Conservation (phyloP, 345 rosid genomes). For the Lagerstroemia speciosa region DNA sequence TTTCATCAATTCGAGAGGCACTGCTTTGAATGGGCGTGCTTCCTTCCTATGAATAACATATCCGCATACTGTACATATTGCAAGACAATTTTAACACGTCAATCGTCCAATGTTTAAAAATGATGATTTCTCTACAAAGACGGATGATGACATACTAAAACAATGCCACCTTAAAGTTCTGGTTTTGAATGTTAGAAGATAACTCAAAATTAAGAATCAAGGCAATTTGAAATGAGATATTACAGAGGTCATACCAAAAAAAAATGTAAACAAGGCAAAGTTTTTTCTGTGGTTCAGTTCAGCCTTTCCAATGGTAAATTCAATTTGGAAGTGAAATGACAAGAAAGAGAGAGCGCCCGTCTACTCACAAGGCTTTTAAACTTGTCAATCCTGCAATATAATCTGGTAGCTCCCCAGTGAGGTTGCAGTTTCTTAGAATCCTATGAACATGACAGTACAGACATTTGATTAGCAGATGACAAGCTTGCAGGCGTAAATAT, state of each 20-base stretch:
- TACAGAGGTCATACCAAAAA: neutral
- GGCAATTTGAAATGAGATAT: neutral
- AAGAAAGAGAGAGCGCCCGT: neutral
- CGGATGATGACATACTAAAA: too few relatives aligned
- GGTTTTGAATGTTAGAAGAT: neutral
- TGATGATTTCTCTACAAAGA: too few relatives aligned
- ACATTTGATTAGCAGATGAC: neutral
- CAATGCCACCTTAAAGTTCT: neutral
- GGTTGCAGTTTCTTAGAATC: slow-evolving; percentile 50
- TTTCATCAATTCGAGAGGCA: too few relatives aligned
- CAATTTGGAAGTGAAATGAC: slow-evolving; percentile 1
- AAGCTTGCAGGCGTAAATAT: neutral
- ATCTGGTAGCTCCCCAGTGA: slow-evolving; percentile 32
- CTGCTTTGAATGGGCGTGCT: too few relatives aligned
- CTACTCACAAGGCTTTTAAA: slow-evolving; percentile 36
- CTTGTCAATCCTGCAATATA: slow-evolving; percentile 19
- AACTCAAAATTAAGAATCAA: neutral
- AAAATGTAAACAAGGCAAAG: neutral
- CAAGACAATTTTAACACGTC: too few relatives aligned
- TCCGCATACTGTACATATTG: too few relatives aligned
- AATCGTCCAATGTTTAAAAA: too few relatives aligned
- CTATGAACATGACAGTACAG: slow-evolving; percentile 17
- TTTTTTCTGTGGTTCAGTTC: neutral
- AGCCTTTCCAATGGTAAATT: neutral
- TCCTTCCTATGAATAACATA: too few relatives aligned